Percentiles rank a stretch among this genome's conserved stretches.
Conservation (phyloP, 805 yeast genomes). For the Ogataea pignaliae region DNA sequence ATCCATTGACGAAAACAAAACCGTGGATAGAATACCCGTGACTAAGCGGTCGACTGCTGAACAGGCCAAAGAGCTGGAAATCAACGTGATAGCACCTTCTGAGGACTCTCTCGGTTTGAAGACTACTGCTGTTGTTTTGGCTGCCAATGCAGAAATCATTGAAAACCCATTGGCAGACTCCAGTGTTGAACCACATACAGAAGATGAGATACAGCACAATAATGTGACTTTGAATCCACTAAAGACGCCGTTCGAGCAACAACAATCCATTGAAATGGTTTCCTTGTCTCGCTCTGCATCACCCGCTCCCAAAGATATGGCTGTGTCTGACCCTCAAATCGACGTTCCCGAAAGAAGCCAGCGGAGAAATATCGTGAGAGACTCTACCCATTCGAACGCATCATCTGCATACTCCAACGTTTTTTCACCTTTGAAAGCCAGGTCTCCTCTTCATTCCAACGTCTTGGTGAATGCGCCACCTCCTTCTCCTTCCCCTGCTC, state of each 20-base stretch:
- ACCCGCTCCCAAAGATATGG: slow-evolving; percentile 5
- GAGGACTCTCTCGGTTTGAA: not conserved
- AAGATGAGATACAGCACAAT: not conserved
- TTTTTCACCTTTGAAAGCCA: slow-evolving; percentile 1
- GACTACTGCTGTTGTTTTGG: not conserved
- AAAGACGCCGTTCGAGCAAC: slow-evolving; percentile 21
- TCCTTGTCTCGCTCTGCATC: slow-evolving; percentile 1
- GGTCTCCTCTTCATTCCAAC: slow-evolving; percentile 4
- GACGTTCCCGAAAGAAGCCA: slow-evolving; percentile 27
- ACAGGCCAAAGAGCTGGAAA: not conserved
- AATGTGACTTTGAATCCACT: slow-evolving; percentile 17
- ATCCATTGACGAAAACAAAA: not conserved
- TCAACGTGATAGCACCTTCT: not conserved
- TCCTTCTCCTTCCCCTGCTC: slow-evolving; percentile 1
- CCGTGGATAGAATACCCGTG: not conserved
- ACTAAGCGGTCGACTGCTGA: not conserved
- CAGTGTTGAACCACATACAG: not conserved
- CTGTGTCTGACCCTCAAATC: slow-evolving; percentile 4
- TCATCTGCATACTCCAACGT: slow-evolving; percentile 12
- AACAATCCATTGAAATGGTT: slow-evolving; percentile 13
- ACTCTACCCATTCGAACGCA: slow-evolving; percentile 9
- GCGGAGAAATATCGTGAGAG: slow-evolving; percentile 13
- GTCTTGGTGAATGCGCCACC: not conserved
- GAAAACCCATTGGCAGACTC: not conserved
- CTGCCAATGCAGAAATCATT: not conserved